These are phyloP conservation scores for Friedmanniomyces simplex DNA, from an alignment of 495 filamentous ascomycete genomes.

Conservation along the genomic window DNA sequence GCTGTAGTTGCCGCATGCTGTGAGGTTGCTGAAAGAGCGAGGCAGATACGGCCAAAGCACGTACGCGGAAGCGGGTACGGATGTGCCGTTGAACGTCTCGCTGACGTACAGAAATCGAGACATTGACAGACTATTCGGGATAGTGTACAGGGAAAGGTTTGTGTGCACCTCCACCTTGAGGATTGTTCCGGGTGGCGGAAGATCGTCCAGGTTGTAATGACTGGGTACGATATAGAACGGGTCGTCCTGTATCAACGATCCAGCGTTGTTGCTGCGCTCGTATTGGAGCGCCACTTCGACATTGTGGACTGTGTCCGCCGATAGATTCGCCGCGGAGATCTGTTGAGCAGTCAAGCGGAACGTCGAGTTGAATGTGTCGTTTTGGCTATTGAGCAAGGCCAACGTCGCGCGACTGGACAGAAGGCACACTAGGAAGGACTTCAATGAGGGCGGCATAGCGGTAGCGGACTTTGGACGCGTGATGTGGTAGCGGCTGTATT, in stretches of 20 bases:
- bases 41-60: slow-evolving; percentile 43
- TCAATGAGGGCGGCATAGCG: too few relatives aligned
- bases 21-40: slow-evolving; percentile 13
- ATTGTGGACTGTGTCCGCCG: not conserved
- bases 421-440: not conserved
- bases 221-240: slow-evolving; percentile 11
- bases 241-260: slow-evolving; percentile 5
- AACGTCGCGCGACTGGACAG: not conserved
- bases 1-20: not conserved
- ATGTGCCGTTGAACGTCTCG: slow-evolving; percentile 35
- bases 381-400: not conserved
- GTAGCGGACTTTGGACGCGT: too few relatives aligned
- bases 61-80: slow-evolving; percentile 41
- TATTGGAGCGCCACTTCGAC: slow-evolving; percentile 11
- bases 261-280: slow-evolving; percentile 12
- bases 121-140: slow-evolving; percentile 6
- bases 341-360: slow-evolving; percentile 1
- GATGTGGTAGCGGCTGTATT: too few relatives aligned
- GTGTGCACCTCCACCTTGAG: slow-evolving; percentile 17
- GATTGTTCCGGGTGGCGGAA: slow-evolving; percentile 9
- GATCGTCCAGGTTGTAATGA: not conserved
- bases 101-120: slow-evolving; percentile 37
- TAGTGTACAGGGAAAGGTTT: slow-evolving; percentile 13
- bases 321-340: slow-evolving; percentile 6
- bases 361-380: slow-evolving; percentile 2